These are phyloP conservation scores for Gentiana straminea DNA, from an alignment of 257 asterid species.

Conservation along the genomic window DNA sequence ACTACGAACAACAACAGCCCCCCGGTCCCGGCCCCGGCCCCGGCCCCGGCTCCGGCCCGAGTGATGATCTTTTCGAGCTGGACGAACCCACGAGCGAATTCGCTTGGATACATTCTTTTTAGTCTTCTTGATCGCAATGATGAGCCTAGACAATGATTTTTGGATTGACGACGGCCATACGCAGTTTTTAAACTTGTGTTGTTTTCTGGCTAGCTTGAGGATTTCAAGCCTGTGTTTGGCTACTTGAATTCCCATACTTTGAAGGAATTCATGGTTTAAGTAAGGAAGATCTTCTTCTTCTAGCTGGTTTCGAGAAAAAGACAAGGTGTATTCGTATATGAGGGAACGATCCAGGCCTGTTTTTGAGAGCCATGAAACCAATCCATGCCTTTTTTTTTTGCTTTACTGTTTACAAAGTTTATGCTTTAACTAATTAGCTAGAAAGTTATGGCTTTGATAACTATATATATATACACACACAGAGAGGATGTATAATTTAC, in stretches of 20 bases:
- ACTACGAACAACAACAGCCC: conserved; percentile 40
- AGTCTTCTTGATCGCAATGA: conserved; percentile 47
- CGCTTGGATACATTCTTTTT: conserved; percentile 41
- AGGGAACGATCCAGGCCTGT: conserved; percentile 35
- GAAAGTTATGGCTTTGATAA: background rate
- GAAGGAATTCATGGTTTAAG: conserved; percentile 42
- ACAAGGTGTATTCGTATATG: conserved; percentile 30
- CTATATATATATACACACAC: background rate
- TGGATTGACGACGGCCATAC: conserved; percentile 1
- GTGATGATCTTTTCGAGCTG: conserved; percentile 15
- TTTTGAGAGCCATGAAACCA: conserved; percentile 49
- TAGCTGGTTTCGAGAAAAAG: conserved; percentile 38
- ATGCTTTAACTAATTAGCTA: background rate
- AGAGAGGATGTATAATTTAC: no score
- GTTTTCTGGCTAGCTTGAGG: conserved; percentile 50
- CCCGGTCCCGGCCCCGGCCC: conserved; percentile 36
- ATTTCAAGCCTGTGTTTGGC: conserved; percentile 72
- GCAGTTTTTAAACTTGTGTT: background rate
- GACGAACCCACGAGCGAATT: conserved; percentile 28
- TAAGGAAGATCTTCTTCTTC: conserved; percentile 36
- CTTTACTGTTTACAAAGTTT: no score
- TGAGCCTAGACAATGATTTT: conserved; percentile 33
- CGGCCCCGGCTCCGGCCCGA: conserved; percentile 34
- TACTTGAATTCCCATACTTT: conserved; percentile 40
- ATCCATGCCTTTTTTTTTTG: conserved; percentile 19